Base-by-base conservation (phyloP, 1,139 yeast species). In the Candida sanyaensis region DNA sequence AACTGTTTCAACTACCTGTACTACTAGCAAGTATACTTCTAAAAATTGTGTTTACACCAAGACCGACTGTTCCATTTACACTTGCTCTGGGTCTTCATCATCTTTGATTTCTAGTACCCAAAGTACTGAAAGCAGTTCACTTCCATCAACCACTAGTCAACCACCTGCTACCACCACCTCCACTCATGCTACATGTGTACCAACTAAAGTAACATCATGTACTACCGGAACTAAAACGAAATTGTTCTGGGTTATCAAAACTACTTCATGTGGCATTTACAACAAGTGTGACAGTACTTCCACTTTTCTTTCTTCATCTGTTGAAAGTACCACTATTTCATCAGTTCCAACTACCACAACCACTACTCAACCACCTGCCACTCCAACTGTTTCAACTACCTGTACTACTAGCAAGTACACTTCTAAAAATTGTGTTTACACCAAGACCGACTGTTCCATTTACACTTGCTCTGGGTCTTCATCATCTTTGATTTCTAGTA, bases 321-420 rank as follows among this genome's bases (percentile, higher is more conserved):
- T 52, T 33, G 43, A 55, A 42, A 46, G 50, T 42, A 46, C 41
- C 17, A 46, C 52, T 34, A 37, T 62, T 9, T 21, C 24, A 34
- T 34, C 38, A 8, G 38, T 10, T 21, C 38, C 26, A 34, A 11
- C 38, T 34, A 34, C 27, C 28, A 7, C 45, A 42, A 57, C 54
- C 29, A 60, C 62, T 48, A 12, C 13, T 8, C 21, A 2, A 17
- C 21, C 21, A 17, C 21, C 26, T 2, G 37, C 37, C 21, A 61
- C 66, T 50, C 51, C 40, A 26, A 27, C 23, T 12, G 40, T 26
- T 8, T 8, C 40, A 2, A 37, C 40, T 6, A 37, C 40, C 10
- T 26, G 42, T 31, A 26, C 42, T 2, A 21, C 28, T 6, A 23
- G 38, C 5, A 23, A 10, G 12, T 36, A 23, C 8, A 36, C 38